Percentiles rank a stretch among this genome's conserved stretches.
Evolutionary conservation across 2,329 filamentous ascomycete species (phyloP).

Genomic region (Fusarium marasasianum): DNA sequence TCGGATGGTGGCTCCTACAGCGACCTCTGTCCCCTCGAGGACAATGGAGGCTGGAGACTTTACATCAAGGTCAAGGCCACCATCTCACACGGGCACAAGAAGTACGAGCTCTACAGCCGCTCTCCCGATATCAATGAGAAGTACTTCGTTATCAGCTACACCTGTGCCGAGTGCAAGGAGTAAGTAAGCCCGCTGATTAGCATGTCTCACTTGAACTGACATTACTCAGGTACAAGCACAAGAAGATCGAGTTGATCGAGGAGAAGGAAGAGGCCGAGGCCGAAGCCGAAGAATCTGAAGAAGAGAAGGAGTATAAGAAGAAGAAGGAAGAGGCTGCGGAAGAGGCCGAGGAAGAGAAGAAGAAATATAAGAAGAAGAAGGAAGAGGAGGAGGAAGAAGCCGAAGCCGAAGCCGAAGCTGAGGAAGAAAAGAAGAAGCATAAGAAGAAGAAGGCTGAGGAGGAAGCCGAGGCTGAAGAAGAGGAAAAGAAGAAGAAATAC

Average conservation of each 20-base stretch:
- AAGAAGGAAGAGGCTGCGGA: neutral
- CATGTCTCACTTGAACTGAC: neutral
- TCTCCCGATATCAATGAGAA: constrained; percentile 30
- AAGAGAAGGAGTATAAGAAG: neutral
- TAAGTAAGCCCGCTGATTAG: neutral
- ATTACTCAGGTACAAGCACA: constrained; percentile 5
- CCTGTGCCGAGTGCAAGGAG: constrained; percentile 42
- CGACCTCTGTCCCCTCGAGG: constrained; percentile 40
- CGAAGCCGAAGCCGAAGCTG: neutral
- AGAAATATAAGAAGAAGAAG: constrained; percentile 1
- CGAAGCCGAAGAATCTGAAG: neutral
- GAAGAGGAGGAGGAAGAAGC: neutral
- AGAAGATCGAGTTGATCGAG: constrained; percentile 25
- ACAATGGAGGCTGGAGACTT: constrained; percentile 41
- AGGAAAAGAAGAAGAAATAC: constrained; percentile 3
- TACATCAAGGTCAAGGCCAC: constrained; percentile 42
- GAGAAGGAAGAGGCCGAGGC: neutral
- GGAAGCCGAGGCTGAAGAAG: neutral
- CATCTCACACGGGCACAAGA: constrained; percentile 35
- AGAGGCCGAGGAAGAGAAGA: neutral
- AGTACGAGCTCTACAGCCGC: constrained; percentile 39
- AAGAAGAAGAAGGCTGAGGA: neutral
- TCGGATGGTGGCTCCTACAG: constrained; percentile 37
- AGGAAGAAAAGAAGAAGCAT: neutral
- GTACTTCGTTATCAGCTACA: constrained; percentile 43